Conservation (phyloP, 257 asterid species). For the Solanum gracilifrons region DNA sequence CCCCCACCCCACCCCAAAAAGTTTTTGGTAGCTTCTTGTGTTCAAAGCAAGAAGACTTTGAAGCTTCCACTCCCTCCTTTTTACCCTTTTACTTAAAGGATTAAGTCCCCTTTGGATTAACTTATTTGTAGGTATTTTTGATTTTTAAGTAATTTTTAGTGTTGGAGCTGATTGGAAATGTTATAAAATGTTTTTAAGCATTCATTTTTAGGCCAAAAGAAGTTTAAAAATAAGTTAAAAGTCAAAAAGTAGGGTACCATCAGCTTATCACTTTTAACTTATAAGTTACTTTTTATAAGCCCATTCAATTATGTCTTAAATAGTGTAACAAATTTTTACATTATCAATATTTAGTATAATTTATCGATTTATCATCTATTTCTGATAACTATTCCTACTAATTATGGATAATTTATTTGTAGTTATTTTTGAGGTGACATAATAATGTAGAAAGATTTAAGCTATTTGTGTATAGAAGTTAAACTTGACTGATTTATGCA, state of each 20-base stretch:
- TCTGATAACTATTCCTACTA: not conserved
- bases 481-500: not conserved
- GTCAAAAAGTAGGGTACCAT: not conserved
- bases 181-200: not conserved
- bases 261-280: not conserved
- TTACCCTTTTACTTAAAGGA: not conserved
- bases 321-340: not conserved
- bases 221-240: not conserved
- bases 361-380: not conserved
- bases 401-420: not conserved
- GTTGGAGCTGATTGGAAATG: not conserved
- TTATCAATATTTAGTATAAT: not conserved
- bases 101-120: not conserved
- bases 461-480: not conserved
- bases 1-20: conserved; percentile 4
- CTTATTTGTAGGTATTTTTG: too few relatives aligned
- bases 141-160: too few relatives aligned
- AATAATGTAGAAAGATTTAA: not conserved
- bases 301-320: not conserved
- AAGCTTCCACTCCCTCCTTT: conserved; percentile 6
- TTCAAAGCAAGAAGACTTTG: conserved; percentile 34
- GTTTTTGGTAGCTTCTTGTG: conserved; percentile 36
- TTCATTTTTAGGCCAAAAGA: too few relatives aligned
- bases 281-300: not conserved
- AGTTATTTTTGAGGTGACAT: not conserved